Conservation (phyloP, 352 stramenopile genomes). For the Pythium sukuiense region DNA sequence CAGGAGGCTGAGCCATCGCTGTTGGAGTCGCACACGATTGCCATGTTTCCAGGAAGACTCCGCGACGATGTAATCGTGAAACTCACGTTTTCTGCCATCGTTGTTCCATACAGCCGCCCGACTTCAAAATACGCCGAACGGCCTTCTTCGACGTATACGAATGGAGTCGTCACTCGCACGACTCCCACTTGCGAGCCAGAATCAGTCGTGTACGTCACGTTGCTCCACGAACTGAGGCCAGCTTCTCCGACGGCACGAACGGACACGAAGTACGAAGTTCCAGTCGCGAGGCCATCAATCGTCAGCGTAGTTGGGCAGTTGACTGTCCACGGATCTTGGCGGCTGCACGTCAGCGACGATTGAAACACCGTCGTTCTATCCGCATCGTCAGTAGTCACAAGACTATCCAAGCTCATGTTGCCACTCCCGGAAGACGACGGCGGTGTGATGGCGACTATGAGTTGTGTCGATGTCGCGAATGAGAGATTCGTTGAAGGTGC, state of each 20-base stretch:
- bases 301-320: slow-evolving; percentile 29
- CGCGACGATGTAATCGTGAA: slow-evolving; percentile 9
- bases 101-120: slow-evolving; percentile 23
- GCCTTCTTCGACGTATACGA: slow-evolving; percentile 24
- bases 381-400: not conserved
- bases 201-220: slow-evolving; percentile 30
- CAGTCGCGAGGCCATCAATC: slow-evolving; percentile 13
- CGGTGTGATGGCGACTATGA: slow-evolving; percentile 30
- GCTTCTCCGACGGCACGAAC: slow-evolving; percentile 32
- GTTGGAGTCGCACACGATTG: slow-evolving; percentile 5
- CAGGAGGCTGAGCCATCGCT: slow-evolving; percentile 21
- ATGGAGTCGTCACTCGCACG: slow-evolving; percentile 25
- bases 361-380: not conserved
- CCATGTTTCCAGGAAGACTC: not conserved
- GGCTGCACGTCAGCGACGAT: slow-evolving; percentile 3
- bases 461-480: slow-evolving; percentile 27
- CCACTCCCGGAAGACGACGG: slow-evolving; percentile 22
- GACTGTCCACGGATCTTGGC: slow-evolving; percentile 2
- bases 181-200: slow-evolving; percentile 11
- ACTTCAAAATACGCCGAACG: slow-evolving; percentile 16
- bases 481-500: slow-evolving; percentile 23
- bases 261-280: slow-evolving; percentile 26
- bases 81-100: slow-evolving; percentile 3
- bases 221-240: slow-evolving; percentile 35
- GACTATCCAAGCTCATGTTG: slow-evolving; percentile 16